Percentiles rank a stretch among this genome's conserved stretches.
These are phyloP conservation scores for Barnettozyma wickerhamii DNA, from an alignment of 805 yeast species.

Conservation along the genomic window DNA sequence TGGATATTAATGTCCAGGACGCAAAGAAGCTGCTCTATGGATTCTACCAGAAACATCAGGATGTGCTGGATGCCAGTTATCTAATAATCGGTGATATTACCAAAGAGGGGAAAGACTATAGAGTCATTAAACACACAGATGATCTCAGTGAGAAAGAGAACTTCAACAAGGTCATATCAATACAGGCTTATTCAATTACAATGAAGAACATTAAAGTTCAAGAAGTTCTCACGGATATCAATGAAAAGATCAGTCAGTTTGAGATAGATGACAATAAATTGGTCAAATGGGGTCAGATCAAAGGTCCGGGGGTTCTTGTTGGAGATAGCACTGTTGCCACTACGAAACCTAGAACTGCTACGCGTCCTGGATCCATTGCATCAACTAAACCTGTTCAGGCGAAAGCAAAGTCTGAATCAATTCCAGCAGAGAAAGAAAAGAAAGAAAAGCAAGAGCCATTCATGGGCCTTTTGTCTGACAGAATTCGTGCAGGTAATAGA, in stretches of 20 bases:
- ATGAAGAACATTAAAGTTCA: slow-evolving; percentile 17
- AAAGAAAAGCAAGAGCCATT: slow-evolving; percentile 14
- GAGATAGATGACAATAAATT: slow-evolving; percentile 13
- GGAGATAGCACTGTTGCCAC: background rate
- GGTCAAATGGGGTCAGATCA: slow-evolving; percentile 22
- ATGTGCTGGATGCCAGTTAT: slow-evolving; percentile 36
- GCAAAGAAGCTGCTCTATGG: slow-evolving; percentile 37
- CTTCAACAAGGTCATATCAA: slow-evolving; percentile 30
- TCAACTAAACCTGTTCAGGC: background rate
- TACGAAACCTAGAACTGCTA: background rate
- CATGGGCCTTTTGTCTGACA: slow-evolving; percentile 16
- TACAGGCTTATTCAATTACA: slow-evolving; percentile 38
- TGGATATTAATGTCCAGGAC: slow-evolving; percentile 33
- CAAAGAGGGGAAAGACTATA: slow-evolving; percentile 3
- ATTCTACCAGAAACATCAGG: slow-evolving; percentile 34
- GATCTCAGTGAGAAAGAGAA: slow-evolving; percentile 23
- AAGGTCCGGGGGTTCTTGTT: slow-evolving; percentile 20
- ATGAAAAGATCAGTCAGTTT: slow-evolving; percentile 10
- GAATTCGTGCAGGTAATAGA: slow-evolving; percentile 16
- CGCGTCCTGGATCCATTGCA: background rate
- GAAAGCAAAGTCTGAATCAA: slow-evolving; percentile 1
- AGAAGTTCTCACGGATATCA: slow-evolving; percentile 14
- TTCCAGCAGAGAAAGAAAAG: slow-evolving; percentile 6
- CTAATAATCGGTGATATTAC: slow-evolving; percentile 35
- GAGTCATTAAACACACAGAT: slow-evolving; percentile 20